phyloP scores from a whole-genome alignment of 2,329 filamentous ascomycete species.

The Pochonia chlamydosporia region DNA sequence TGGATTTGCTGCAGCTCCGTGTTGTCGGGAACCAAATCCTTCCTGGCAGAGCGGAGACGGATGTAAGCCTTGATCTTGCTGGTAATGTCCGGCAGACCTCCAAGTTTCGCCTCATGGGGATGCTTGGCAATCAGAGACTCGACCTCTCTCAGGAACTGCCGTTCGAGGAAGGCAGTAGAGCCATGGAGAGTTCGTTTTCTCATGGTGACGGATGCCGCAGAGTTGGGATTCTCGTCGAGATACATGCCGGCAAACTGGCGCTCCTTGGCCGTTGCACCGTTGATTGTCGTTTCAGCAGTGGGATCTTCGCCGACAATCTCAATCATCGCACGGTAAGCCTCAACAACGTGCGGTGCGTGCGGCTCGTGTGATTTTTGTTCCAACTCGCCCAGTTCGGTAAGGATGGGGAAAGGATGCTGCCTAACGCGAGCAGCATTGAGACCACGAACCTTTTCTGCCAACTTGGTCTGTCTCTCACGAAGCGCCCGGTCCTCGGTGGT shows the following conservation, averaged over 20 bases:
- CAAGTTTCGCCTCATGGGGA: slow-evolving; percentile 81
- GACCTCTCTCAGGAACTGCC: slow-evolving; percentile 71
- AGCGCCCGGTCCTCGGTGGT: slow-evolving; percentile 65
- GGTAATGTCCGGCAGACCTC: slow-evolving; percentile 78
- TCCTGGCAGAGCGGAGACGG: slow-evolving; percentile 69
- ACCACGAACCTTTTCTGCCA: slow-evolving; percentile 71
- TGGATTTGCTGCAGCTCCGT: slow-evolving; percentile 73
- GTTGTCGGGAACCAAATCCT: slow-evolving; percentile 78
- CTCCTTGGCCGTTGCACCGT: slow-evolving; percentile 63
- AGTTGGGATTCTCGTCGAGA: slow-evolving; percentile 65
- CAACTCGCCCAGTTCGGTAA: slow-evolving; percentile 69
- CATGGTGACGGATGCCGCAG: slow-evolving; percentile 57
- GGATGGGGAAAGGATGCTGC: slow-evolving; percentile 63
- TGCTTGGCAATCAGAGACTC: slow-evolving; percentile 75
- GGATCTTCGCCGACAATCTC: slow-evolving; percentile 71
- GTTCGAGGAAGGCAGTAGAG: slow-evolving; percentile 74
- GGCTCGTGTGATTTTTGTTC: slow-evolving; percentile 65
- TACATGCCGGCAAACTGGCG: slow-evolving; percentile 74
- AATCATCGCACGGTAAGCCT: slow-evolving; percentile 77
- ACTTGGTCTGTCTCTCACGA: slow-evolving; percentile 77
- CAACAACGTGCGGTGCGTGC: slow-evolving; percentile 67
- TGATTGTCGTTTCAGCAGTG: slow-evolving; percentile 50
- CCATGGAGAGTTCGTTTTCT: slow-evolving; percentile 76
- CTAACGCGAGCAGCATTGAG: slow-evolving; percentile 70
- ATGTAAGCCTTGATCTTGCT: slow-evolving; percentile 94